These are phyloP conservation scores for Gossypioides kirkii DNA, from an alignment of 345 rosid species.

Conservation along the genomic window DNA sequence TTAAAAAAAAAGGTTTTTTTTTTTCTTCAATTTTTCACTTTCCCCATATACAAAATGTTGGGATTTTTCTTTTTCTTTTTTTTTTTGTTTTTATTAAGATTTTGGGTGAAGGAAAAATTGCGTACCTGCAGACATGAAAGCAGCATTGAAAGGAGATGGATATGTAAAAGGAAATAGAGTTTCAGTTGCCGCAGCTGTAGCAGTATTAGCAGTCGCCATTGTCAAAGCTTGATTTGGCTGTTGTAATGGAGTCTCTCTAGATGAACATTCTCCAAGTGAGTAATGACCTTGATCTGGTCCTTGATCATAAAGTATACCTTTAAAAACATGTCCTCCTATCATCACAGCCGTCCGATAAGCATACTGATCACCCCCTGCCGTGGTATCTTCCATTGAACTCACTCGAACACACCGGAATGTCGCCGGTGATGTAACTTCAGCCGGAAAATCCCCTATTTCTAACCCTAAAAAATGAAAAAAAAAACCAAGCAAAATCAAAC, in stretches of 20 bases:
- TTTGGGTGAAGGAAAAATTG: slow-evolving; percentile 64
- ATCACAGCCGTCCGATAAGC: slow-evolving; percentile 42
- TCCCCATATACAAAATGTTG: slow-evolving; percentile 2
- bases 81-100: slow-evolving; percentile 20
- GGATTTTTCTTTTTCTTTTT: neutral
- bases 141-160: slow-evolving; percentile 40
- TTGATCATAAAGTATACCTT: slow-evolving; percentile 61
- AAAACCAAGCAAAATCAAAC: neutral
- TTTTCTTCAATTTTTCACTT: neutral
- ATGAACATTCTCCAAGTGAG: slow-evolving; percentile 26
- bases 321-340: slow-evolving; percentile 59
- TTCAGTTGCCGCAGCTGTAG: slow-evolving; percentile 17
- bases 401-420: slow-evolving; percentile 49
- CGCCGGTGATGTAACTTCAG: slow-evolving; percentile 40
- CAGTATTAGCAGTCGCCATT: slow-evolving; percentile 20
- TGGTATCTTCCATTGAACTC: slow-evolving; percentile 34
- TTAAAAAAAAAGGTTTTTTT: neutral
- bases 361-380: slow-evolving; percentile 26
- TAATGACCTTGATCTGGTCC: slow-evolving; percentile 32
- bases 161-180: slow-evolving; percentile 37
- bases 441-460: slow-evolving; percentile 50
- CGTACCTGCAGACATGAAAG: slow-evolving; percentile 51
- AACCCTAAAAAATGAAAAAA: slow-evolving; percentile 35
- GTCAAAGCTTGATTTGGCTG: slow-evolving; percentile 21
- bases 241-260: slow-evolving; percentile 1